Base-by-base conservation (phyloP, 2,329 filamentous ascomycete genomes). In the Trichoderma sp. region DNA sequence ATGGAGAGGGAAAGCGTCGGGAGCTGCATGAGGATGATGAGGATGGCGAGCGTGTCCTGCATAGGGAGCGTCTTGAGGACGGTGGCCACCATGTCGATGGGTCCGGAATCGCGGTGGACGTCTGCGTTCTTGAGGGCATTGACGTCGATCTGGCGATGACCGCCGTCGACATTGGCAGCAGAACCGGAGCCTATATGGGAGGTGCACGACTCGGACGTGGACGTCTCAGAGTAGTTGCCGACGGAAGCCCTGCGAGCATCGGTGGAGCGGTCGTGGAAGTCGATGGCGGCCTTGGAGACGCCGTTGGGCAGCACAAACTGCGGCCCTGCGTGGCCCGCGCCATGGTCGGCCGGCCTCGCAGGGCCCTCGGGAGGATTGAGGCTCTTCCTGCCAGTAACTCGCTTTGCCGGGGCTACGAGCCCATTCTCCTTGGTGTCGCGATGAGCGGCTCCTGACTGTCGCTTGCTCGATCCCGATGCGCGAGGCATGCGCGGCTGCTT, bases 41-140 rank as follows among this genome's bases (percentile, higher is more conserved):
- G 90, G 78, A 98, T 97, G 80, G 95, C 94, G 83, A 98, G 93
- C 73, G 95, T 97, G 84, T 98, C 95, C 84, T 94, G 93, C 79
- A 97, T 90, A 69, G 95, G 95, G 78, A 95, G 95, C 67, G 94
- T 94, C 78, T 90, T 91, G 80, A 98, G 89, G 77, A 98, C 95
- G 70, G 94, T 97, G 76, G 93, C 89, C 74, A 92, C 92, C 75
- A 97, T 86, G 77, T 93, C 91, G 76, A 97, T 83, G 62, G 93
- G 90, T 72, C 92, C 92, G 70, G 90, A 86, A 79, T 92, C 90
- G 76, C 90, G 90, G 78, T 92, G 91, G 70, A 92, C 87, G 73
- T 91, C 86, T 75, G 87, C 85, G 76, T 91, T 89, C 81, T 91
- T 91, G 79, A 89, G 87, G 75, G 88, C 87, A 80, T 91, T 92